Conservation (phyloP, 805 yeast genomes). For the Monosporozyma aquatica region DNA sequence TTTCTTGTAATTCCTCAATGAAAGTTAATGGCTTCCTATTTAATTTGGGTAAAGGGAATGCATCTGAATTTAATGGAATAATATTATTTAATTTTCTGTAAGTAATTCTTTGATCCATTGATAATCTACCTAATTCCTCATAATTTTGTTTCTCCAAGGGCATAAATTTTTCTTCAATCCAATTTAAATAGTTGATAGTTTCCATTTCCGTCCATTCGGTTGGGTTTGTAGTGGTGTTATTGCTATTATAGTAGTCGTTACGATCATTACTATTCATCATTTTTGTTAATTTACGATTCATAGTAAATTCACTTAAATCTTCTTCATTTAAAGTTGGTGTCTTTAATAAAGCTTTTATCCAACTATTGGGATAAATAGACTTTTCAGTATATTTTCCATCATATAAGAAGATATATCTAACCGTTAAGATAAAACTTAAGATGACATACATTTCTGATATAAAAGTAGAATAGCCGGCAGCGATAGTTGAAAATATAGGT, state of each 20-base stretch:
- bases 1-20: conserved; percentile 21
- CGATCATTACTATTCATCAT: conserved; percentile 1
- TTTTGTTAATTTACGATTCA: conserved; percentile 6
- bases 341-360: conserved; percentile 4
- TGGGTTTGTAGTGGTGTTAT: conserved; percentile 6
- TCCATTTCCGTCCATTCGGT: conserved; percentile 16
- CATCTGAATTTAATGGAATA: conserved; percentile 15
- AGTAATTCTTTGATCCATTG: conserved; percentile 27
- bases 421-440: conserved; percentile 17
- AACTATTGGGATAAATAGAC: conserved; percentile 10
- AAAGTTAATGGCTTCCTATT: conserved; percentile 6
- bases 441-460: conserved; percentile 18
- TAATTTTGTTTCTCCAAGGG: conserved; percentile 8
- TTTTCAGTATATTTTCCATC: conserved; percentile 10
- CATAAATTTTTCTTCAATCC: conserved; percentile 23
- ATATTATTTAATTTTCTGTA: conserved; percentile 22
- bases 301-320: conserved; percentile 2
- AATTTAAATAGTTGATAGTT: conserved; percentile 19
- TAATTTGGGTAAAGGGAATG: background rate
- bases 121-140: conserved; percentile 8
- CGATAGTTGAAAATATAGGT: background rate
- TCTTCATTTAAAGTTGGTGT: background rate
- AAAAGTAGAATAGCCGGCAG: background rate
- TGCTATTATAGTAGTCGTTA: conserved; percentile 1
- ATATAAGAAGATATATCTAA: conserved; percentile 16